phyloP scores from a whole-genome alignment of 352 stramenopile species.

The Globisporangium megalacanthum region DNA sequence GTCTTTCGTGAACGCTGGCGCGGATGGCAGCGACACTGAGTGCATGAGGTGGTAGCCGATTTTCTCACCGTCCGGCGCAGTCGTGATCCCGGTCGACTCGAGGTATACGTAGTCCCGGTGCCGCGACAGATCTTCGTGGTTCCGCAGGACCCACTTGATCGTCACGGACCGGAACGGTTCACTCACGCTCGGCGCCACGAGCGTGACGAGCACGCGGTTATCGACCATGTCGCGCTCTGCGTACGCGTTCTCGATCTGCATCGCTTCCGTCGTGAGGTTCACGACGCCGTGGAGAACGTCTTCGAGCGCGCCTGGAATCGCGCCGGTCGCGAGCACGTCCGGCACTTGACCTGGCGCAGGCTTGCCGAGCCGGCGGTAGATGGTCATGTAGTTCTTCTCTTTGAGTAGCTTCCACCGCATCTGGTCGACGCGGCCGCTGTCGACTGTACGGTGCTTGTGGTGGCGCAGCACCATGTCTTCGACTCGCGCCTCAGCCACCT shows the following conservation, averaged over 20 bases:
- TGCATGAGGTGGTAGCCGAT: constrained; percentile 60
- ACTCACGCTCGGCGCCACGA: constrained; percentile 27
- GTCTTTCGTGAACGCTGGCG: constrained; percentile 50
- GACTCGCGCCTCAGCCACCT: constrained; percentile 13
- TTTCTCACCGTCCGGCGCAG: constrained; percentile 35
- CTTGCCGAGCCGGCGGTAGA: constrained; percentile 12
- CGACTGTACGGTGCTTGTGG: constrained; percentile 8
- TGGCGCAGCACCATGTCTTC: constrained; percentile 17
- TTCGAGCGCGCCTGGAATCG: constrained; percentile 8
- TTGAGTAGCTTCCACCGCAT: constrained; percentile 16
- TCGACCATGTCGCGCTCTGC: constrained; percentile 13
- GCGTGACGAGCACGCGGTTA: constrained; percentile 31
- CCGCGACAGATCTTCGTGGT: constrained; percentile 50
- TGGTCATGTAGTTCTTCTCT: constrained; percentile 14
- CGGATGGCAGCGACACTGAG: constrained; percentile 34
- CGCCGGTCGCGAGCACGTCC: constrained; percentile 11
- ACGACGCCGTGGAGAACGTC: constrained; percentile 16
- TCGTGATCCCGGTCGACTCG: constrained; percentile 62
- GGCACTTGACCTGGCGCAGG: constrained; percentile 5
- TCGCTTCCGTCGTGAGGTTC: constrained; percentile 15
- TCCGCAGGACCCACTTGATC: constrained; percentile 72
- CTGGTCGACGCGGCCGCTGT: constrained; percentile 1
- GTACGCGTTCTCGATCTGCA: constrained; percentile 22
- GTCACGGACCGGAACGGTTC: constrained; percentile 58
- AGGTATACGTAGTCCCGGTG: constrained; percentile 72